Percentiles rank a stretch among this genome's conserved stretches.
These are phyloP conservation scores for Trichoderma sp. DNA, from an alignment of 2,329 filamentous ascomycete species.

Conservation along the genomic window DNA sequence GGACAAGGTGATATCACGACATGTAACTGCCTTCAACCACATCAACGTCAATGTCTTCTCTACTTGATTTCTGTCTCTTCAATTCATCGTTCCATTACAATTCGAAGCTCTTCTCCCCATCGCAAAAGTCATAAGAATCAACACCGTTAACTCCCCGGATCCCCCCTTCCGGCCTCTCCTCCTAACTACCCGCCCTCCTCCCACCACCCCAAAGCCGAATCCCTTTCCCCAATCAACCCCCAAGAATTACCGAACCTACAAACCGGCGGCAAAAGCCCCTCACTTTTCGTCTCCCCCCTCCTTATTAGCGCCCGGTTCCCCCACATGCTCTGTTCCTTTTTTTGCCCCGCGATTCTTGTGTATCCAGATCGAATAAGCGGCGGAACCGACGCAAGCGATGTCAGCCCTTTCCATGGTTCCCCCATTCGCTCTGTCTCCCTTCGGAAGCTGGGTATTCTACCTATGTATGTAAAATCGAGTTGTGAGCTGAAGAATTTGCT, in stretches of 20 bases:
- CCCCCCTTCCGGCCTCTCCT: constrained; percentile 7
- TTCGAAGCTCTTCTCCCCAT: too few species aligned
- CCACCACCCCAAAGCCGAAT: too few species aligned
- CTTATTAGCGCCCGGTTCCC: neutral
- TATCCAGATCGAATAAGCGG: constrained; percentile 4
- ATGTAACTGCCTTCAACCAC: neutral
- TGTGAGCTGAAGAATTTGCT: too few species aligned
- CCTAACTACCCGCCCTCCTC: constrained; percentile 7
- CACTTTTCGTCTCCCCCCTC: neutral
- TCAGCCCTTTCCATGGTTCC: too few species aligned
- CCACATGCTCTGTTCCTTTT: constrained; percentile 7
- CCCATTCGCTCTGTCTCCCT: too few species aligned
- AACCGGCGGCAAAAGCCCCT: constrained; percentile 25
- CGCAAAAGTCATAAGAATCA: too few species aligned
- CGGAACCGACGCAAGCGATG: neutral
- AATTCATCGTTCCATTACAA: too few species aligned
- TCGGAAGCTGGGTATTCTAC: too few species aligned
- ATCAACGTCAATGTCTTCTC: too few species aligned
- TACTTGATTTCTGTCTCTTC: too few species aligned
- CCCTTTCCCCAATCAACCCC: neutral
- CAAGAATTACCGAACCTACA: constrained; percentile 24
- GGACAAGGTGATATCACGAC: neutral
- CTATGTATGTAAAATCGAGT: too few species aligned
- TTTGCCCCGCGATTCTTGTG: constrained; percentile 18
- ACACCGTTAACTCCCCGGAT: neutral